Conservation (phyloP, 176 grass and related monocot genomes). For the Elaeis guineensis region DNA sequence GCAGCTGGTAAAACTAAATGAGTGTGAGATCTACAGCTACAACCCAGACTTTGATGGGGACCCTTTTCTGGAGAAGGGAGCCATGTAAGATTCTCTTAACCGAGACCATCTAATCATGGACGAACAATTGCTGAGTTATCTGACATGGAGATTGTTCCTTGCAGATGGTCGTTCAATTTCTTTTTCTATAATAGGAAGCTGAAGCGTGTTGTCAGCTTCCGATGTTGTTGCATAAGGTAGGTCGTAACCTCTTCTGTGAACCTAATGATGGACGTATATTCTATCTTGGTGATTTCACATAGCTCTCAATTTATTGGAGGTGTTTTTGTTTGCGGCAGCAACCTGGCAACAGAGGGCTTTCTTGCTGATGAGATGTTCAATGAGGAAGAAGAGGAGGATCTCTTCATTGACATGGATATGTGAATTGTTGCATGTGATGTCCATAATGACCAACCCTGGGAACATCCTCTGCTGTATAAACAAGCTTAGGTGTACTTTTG, state of each 20-base stretch:
- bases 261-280: not conserved
- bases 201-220: slow-evolving; percentile 81
- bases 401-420: slow-evolving; percentile 85
- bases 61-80: slow-evolving; percentile 73
- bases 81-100: slow-evolving; percentile 49
- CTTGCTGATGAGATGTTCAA: slow-evolving; percentile 25
- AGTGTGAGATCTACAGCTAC: slow-evolving; percentile 91
- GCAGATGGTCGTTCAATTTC: slow-evolving; percentile 85
- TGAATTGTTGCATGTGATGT: slow-evolving; percentile 20
- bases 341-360: slow-evolving; percentile 51
- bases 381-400: slow-evolving; percentile 60
- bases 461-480: too few relatives aligned
- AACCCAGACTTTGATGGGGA: slow-evolving; percentile 81
- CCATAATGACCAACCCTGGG: too few relatives aligned
- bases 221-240: slow-evolving; percentile 87
- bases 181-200: slow-evolving; percentile 98
- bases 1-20: slow-evolving; percentile 82
- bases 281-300: not conserved
- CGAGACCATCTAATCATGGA: not conserved
- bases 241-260: not conserved
- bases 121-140: not conserved
- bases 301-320: not conserved
- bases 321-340: slow-evolving; percentile 28
- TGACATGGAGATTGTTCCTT: slow-evolving; percentile 12
- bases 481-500: too few relatives aligned